These are phyloP conservation scores for Hirsutella minnesotensis DNA, from an alignment of 2,329 filamentous ascomycete genomes.

Conservation along the genomic window DNA sequence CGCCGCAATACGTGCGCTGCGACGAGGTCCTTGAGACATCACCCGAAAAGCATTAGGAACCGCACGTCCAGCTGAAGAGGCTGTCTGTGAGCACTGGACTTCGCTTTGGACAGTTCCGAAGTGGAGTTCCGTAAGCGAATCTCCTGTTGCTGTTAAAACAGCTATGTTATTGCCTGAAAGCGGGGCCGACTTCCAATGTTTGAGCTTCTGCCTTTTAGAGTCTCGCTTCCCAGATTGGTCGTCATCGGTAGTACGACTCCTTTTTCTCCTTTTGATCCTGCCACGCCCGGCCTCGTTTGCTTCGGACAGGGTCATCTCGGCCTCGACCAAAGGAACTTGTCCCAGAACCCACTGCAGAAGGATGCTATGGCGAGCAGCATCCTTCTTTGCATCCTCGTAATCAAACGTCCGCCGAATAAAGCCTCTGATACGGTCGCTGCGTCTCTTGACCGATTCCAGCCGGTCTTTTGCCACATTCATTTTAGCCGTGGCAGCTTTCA, in stretches of 20 bases:
- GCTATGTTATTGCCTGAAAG: not conserved
- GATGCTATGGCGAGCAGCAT: slow-evolving; percentile 8
- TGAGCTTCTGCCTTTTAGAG: not conserved
- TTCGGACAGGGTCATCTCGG: slow-evolving; percentile 5
- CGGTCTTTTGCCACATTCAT: not conserved
- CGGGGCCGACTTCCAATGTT: not conserved
- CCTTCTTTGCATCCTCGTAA: slow-evolving; percentile 3
- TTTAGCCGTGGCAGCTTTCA: not conserved
- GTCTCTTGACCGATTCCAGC: not conserved
- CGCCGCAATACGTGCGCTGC: slow-evolving; percentile 2
- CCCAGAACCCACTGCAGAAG: slow-evolving; percentile 14
- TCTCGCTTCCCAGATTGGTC: not conserved
- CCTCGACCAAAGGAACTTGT: slow-evolving; percentile 14
- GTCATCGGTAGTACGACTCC: not conserved
- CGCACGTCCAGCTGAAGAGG: not conserved
- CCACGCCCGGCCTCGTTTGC: not conserved
- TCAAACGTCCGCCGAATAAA: slow-evolving; percentile 4
- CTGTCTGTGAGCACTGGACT: not conserved
- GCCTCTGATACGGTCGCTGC: not conserved
- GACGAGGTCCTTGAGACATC: not conserved
- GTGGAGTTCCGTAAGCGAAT: too few relatives aligned
- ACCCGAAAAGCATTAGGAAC: not conserved
- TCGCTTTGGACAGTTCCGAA: not conserved
- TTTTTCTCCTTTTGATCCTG: not conserved
- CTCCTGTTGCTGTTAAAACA: not conserved